phyloP scores from a whole-genome alignment of 106 monocot species.

The Gastrodia elata region DNA sequence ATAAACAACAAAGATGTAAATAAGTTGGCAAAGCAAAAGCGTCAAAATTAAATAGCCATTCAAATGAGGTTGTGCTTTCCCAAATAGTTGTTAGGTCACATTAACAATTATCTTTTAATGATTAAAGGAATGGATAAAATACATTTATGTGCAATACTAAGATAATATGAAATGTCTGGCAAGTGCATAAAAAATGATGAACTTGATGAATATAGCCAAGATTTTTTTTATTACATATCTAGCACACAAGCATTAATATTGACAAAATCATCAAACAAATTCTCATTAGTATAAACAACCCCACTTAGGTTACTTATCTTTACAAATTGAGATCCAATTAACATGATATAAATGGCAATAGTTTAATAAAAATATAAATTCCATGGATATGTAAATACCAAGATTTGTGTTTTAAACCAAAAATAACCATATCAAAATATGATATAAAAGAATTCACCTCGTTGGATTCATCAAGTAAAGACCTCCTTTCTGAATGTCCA shows the following conservation, averaged over 20 bases:
- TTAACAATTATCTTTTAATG: background rate
- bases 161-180: background rate
- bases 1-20: background rate
- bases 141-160: background rate
- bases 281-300: no score
- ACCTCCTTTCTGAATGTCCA: slow-evolving; percentile 89
- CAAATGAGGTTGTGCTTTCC: background rate
- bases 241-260: no score
- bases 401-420: no score
- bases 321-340: no score
- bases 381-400: no score
- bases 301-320: no score
- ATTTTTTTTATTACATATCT: no score
- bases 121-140: background rate
- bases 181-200: no score
- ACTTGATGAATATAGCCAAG: no score
- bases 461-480: slow-evolving; percentile 69
- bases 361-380: no score
- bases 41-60: background rate
- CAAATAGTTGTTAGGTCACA: background rate
- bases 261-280: no score
- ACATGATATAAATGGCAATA: no score
- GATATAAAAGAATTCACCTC: slow-evolving; percentile 27
- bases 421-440: background rate
- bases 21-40: background rate